phyloP scores from a whole-genome alignment of 1,139 yeast species.

The Groenewaldozyma sp. region DNA sequence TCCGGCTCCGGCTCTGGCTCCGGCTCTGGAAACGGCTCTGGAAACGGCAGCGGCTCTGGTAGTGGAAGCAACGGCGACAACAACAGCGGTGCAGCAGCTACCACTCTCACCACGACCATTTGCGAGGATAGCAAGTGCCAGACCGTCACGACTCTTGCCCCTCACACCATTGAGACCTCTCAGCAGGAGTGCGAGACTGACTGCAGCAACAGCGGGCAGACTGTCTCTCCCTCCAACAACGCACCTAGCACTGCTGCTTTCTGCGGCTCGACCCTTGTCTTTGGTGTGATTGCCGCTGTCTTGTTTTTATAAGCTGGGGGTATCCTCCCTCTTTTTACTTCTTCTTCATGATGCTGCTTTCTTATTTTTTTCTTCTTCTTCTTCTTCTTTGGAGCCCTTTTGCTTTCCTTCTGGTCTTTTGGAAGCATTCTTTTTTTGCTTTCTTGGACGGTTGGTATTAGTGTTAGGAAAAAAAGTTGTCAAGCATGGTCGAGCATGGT shows the following conservation, averaged over 20 bases:
- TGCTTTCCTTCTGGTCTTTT: too few relatives aligned
- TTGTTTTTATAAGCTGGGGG: background rate
- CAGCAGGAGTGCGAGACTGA: background rate
- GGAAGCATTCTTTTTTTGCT: too few relatives aligned
- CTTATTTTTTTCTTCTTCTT: too few relatives aligned
- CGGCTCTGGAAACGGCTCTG: constrained; percentile 1
- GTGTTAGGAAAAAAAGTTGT: too few relatives aligned
- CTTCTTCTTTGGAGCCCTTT: too few relatives aligned
- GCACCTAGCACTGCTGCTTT: background rate
- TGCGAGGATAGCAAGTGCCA: constrained; percentile 4
- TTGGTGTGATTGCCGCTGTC: background rate
- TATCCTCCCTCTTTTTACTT: too few relatives aligned
- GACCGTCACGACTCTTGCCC: constrained; percentile 1
- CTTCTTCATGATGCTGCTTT: too few relatives aligned
- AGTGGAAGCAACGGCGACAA: background rate
- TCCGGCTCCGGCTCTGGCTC: background rate
- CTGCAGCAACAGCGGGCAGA: background rate
- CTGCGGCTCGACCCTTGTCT: background rate
- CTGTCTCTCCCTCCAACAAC: constrained; percentile 1
- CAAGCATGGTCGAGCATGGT: too few relatives aligned
- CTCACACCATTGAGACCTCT: too few relatives aligned
- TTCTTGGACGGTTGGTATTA: too few relatives aligned
- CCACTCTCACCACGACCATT: constrained; percentile 2
- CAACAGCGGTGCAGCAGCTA: constrained; percentile 1
- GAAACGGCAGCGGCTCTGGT: too few relatives aligned